These are phyloP conservation scores for Saccharomyces pastorianus DNA, from an alignment of 1,139 yeast genomes.

Conservation along the genomic window DNA sequence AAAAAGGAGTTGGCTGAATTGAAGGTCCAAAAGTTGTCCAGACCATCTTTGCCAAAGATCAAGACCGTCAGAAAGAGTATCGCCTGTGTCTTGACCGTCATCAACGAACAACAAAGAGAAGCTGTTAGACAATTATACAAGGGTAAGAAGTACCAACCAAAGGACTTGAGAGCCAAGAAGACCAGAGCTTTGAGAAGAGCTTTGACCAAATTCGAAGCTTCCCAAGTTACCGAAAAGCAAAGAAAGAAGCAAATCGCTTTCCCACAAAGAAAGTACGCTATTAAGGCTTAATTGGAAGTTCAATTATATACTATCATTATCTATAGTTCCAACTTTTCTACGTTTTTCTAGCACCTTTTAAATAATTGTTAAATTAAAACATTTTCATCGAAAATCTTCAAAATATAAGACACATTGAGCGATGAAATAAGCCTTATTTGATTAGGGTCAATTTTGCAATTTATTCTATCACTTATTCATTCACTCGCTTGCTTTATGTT, in stretches of 20 bases:
- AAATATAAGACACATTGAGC: neutral
- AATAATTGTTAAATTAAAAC: neutral
- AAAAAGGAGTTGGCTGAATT: slow-evolving; percentile 95
- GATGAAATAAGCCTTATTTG: neutral
- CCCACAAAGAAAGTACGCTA: slow-evolving; percentile 98
- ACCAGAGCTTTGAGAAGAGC: slow-evolving; percentile 99
- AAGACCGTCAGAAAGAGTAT: slow-evolving; percentile 95
- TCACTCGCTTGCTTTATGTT: slow-evolving; percentile 3
- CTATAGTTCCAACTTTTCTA: neutral
- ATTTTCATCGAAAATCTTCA: neutral
- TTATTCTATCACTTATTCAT: neutral
- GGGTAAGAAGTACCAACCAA: slow-evolving; percentile 95
- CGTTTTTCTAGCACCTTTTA: neutral
- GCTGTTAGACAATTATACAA: slow-evolving; percentile 92
- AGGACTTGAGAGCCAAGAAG: slow-evolving; percentile 98
- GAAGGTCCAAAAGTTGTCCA: slow-evolving; percentile 92
- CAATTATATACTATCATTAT: neutral
- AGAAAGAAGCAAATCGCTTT: slow-evolving; percentile 88
- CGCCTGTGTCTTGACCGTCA: slow-evolving; percentile 95
- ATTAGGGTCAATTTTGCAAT: neutral
- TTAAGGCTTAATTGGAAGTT: slow-evolving; percentile 71
- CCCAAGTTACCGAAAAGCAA: slow-evolving; percentile 77
- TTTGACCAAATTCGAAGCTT: slow-evolving; percentile 80
- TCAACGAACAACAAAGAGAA: slow-evolving; percentile 95
- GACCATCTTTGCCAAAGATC: slow-evolving; percentile 90